phyloP scores from a whole-genome alignment of 2,329 filamentous ascomycete genomes.

The Scedosporium minutisporum region DNA sequence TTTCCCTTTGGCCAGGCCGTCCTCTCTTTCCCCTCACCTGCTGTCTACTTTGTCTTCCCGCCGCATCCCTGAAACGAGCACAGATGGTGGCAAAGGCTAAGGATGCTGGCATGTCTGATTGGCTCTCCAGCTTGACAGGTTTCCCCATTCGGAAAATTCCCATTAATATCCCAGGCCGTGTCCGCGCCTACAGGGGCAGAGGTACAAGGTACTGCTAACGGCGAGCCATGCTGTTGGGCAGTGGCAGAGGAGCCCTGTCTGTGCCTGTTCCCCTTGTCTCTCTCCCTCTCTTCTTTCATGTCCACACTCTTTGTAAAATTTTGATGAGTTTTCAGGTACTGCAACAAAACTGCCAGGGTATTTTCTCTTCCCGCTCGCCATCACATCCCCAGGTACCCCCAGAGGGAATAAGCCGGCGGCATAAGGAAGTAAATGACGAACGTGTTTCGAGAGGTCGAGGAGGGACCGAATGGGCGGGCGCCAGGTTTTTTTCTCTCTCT shows the following conservation, averaged over 20 bases:
- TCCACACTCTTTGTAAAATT: background rate
- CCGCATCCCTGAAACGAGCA: background rate
- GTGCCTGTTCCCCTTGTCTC: background rate
- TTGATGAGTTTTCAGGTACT: background rate
- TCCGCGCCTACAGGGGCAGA: background rate
- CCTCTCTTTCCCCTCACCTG: background rate
- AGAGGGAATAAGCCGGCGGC: background rate
- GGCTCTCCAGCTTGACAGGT: background rate
- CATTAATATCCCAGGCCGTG: background rate
- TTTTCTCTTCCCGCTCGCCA: background rate
- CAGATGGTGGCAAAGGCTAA: background rate
- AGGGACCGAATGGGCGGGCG: too few relatives aligned
- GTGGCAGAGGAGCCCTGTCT: background rate
- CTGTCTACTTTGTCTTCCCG: background rate
- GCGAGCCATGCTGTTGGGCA: background rate
- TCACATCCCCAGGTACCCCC: background rate
- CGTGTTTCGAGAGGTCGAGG: background rate
- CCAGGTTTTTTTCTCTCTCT: too few relatives aligned
- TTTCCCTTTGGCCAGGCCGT: background rate
- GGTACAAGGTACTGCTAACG: background rate
- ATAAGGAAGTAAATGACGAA: constrained; percentile 1
- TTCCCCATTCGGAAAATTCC: constrained; percentile 1
- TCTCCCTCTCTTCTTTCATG: background rate
- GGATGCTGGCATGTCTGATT: background rate
- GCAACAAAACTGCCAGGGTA: background rate